Base-by-base conservation (phyloP, 1,284 basidiomycete species). In the Sparassis latifolia region DNA sequence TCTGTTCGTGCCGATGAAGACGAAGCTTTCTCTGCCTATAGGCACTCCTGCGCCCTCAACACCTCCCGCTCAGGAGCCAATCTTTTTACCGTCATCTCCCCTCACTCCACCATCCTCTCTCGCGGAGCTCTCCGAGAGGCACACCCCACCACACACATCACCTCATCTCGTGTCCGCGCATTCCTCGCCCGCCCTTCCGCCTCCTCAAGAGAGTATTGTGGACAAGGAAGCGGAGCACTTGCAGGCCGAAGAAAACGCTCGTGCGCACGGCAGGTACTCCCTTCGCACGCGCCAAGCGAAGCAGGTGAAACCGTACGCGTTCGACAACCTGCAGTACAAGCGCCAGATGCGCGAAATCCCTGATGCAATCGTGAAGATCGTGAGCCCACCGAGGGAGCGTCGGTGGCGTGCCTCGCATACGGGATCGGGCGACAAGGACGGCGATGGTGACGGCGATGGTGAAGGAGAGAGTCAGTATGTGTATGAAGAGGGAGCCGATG, bases 271-370 rank as follows among this genome's bases (percentile, higher is more conserved):
- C 12, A 56, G 63, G 9, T 65, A 63, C 40, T 59, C 61, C 5
- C 53, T 66, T 1, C 58, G 64, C 10, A 39, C 54, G 28, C 58
- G 64, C 1, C 58, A 57, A 7, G 48, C 55, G 4, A 45, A 51
- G 1, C 63, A 65, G 37, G 47, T 59, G 40, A 55, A 62, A 4
- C 64, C 64, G 1, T 66, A 64, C 48, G 51, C 46, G 35, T 61
- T 57, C 43, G 64, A 66, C 41, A 56, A 58, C 38, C 44, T 38
- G 4, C 2, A 55, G 32, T 66, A 66, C 48, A 61, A 61, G 44
- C 55, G 47, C 5, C 56, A 57, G 49, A 55, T 64, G 57, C 57
- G 58, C n/a, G 41, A 51, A 3, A 60, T 57, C 45, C 64, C 63
- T 0, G 64, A 64, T 0, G 64, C 64, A 2, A 58, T 65, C 32